A percentile compares a stretch with the other conserved stretches of the same genome.
Evolutionary conservation across 2,329 filamentous ascomycete species (phyloP).

Genomic region (Thyridium curvatum): DNA sequence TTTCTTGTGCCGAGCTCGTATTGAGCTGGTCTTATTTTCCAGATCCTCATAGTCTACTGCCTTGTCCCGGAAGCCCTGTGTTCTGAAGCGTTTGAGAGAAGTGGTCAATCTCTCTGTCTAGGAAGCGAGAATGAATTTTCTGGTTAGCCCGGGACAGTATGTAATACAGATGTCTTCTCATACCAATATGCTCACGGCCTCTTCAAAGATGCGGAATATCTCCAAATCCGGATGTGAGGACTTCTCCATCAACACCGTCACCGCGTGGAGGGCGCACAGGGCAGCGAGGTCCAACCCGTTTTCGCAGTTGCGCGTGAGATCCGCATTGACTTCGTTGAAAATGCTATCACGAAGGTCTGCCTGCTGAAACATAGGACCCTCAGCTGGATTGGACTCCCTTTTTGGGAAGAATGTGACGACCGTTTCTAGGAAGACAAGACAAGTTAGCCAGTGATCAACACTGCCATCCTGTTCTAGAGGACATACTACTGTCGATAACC

Average conservation of each 20-base stretch:
- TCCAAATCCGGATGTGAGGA: constrained; percentile 56
- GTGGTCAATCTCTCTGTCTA: constrained; percentile 56
- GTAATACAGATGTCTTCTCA: constrained; percentile 3
- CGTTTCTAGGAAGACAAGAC: constrained; percentile 29
- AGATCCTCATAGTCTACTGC: constrained; percentile 18
- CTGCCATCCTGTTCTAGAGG: not conserved
- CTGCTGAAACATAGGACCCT: constrained; percentile 50
- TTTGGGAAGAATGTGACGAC: constrained; percentile 49
- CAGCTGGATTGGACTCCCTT: constrained; percentile 45
- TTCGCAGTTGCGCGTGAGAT: constrained; percentile 54
- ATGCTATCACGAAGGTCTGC: constrained; percentile 57
- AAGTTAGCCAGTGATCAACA: too few relatives aligned
- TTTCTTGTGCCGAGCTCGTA: constrained; percentile 31
- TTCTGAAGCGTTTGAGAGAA: constrained; percentile 56
- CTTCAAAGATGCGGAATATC: constrained; percentile 59
- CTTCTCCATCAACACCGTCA: constrained; percentile 54
- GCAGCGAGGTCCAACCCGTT: constrained; percentile 57
- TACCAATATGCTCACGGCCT: constrained; percentile 57
- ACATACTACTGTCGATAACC: constrained; percentile 47
- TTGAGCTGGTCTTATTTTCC: constrained; percentile 16
- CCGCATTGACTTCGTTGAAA: constrained; percentile 60
- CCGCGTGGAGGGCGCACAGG: constrained; percentile 52
- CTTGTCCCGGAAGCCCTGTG: constrained; percentile 43
- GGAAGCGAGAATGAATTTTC: too few relatives aligned
- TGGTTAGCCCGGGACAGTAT: not conserved